Base-by-base conservation (phyloP, 345 rosid genomes). In the Eutrema heterophyllum region DNA sequence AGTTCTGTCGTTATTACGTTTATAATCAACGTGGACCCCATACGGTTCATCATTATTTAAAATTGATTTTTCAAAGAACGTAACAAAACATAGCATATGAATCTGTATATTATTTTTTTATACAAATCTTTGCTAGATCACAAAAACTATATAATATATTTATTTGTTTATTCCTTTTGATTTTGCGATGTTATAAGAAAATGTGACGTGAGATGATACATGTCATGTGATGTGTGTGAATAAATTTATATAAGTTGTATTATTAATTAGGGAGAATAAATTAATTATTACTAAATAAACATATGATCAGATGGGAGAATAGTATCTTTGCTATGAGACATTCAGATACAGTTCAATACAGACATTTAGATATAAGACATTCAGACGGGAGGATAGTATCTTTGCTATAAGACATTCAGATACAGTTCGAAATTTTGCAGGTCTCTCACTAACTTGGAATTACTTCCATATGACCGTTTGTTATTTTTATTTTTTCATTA, bases 311-410 rank as follows among this genome's bases (percentile, higher is more conserved):
- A 63, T 70, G 76, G 76, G 67, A 39, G 79, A 81, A 83, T 74
- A 78, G 85, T 89, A 89, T 86, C 90, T 85, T 84, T 69, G 80
- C n/a, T n/a, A n/a, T n/a, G n/a, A n/a, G n/a, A n/a, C n/a, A n/a
- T n/a, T n/a, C n/a, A n/a, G n/a, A n/a, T n/a, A n/a, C n/a, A n/a
- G n/a, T n/a, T n/a, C n/a, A n/a, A n/a, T n/a, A n/a, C n/a, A n/a
- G n/a, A n/a, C n/a, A n/a, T n/a, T n/a, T n/a, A n/a, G n/a, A n/a
- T n/a, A n/a, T n/a, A n/a, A n/a, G n/a, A n/a, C n/a, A n/a, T n/a
- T n/a, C n/a, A n/a, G n/a, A n/a, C n/a, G n/a, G n/a, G n/a, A n/a
- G n/a, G n/a, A n/a, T n/a, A n/a, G n/a, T n/a, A n/a, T n/a, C n/a
- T n/a, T n/a, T n/a, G n/a, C 81, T 85, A 84, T 40, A 81, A 64